Conservation (phyloP, 2,329 filamentous ascomycete genomes). For the Purpureocillium lavendulum region DNA sequence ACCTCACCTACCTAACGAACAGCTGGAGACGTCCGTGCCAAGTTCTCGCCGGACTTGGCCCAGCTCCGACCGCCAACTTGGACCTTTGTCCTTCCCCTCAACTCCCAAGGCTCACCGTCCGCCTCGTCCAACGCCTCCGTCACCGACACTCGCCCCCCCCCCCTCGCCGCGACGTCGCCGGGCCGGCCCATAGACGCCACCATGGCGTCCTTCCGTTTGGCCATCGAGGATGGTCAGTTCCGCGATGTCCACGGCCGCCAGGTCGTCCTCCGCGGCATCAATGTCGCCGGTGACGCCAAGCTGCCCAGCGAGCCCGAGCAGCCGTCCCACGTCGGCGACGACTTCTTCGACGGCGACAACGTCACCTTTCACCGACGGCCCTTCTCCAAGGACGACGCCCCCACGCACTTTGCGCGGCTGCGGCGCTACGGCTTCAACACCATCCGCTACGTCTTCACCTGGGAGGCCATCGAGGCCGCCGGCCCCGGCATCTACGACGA, state of each 20-base stretch:
- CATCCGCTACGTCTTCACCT: conserved; percentile 94
- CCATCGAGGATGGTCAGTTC: conserved; percentile 80
- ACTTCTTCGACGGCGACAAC: conserved; percentile 88
- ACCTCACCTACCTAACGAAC: too few relatives aligned
- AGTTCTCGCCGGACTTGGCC: too few relatives aligned
- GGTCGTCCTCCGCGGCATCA: conserved; percentile 86
- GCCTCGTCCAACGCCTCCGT: too few relatives aligned
- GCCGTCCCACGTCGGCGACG: conserved; percentile 67
- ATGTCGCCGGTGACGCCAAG: conserved; percentile 85
- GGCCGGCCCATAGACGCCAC: background rate
- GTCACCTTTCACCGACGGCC: conserved; percentile 84
- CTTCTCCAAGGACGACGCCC: conserved; percentile 75
- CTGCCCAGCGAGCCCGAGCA: conserved; percentile 73
- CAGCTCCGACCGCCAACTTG: too few relatives aligned
- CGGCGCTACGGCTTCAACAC: conserved; percentile 92
- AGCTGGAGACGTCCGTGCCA: too few relatives aligned
- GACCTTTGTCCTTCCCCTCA: too few relatives aligned
- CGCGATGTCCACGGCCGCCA: conserved; percentile 75
- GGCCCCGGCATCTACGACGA: conserved; percentile 92
- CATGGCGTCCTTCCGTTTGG: conserved; percentile 71
- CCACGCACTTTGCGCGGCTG: conserved; percentile 76
- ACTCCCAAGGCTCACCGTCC: too few relatives aligned
- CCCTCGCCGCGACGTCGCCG: background rate
- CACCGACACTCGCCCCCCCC: background rate
- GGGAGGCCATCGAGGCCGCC: conserved; percentile 94